These are phyloP conservation scores for Umbelopsis sp. DNA, from an alignment of 192 early-diverging fungal genomes.

Conservation along the genomic window DNA sequence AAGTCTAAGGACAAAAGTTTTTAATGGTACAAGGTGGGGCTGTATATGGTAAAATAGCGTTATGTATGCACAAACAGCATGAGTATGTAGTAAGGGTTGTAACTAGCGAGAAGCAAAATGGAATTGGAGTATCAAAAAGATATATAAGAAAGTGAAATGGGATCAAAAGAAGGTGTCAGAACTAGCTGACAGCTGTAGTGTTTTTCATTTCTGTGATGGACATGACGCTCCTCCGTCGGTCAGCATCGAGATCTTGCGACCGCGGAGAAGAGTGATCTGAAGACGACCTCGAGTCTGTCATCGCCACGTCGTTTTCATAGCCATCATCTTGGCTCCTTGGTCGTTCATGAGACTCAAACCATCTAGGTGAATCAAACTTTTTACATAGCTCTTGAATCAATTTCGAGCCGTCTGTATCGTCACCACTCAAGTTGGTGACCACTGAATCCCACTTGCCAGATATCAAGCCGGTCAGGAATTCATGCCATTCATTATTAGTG, in stretches of 20 bases:
- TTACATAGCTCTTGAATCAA: constrained; percentile 14
- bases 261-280: neutral
- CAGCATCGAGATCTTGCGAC: neutral
- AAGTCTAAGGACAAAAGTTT: too few relatives aligned
- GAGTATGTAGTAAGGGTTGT: constrained; percentile 5
- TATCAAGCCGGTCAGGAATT: constrained; percentile 31
- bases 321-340: neutral
- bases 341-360: constrained; percentile 6
- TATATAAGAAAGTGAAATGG: neutral
- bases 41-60: neutral
- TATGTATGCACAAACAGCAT: neutral
- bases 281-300: neutral
- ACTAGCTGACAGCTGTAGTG: constrained; percentile 4
- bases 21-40: too few relatives aligned
- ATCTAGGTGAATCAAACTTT: constrained; percentile 15
- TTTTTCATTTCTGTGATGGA: constrained; percentile 18
- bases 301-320: neutral
- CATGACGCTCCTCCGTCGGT: constrained; percentile 8
- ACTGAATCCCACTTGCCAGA: constrained; percentile 25
- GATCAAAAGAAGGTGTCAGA: neutral
- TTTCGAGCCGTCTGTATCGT: neutral
- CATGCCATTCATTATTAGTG: constrained; percentile 43
- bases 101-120: neutral
- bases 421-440: neutral
- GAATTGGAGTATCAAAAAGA: neutral